Base-by-base conservation (phyloP, 2,329 filamentous ascomycete genomes). In the Fusarium beomiforme region DNA sequence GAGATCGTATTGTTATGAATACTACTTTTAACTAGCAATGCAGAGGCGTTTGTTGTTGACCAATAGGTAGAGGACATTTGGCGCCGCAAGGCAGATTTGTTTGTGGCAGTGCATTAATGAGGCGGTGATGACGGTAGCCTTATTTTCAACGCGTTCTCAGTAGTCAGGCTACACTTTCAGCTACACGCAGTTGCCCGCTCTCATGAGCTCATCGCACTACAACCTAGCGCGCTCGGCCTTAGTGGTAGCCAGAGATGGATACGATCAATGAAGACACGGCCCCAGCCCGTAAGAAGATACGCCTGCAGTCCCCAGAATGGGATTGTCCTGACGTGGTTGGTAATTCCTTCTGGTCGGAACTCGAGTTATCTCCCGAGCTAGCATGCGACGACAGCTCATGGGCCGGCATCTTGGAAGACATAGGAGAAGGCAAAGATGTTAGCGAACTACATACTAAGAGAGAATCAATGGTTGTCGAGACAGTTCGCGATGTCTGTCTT, bases 371-470 rank as follows among this genome's bases (percentile, higher is more conserved):
- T 9, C n/a, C 10, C 17, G 14, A 10, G 14, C 10, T 33, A 7
- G 0, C 2, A 2, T 7, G 3, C 7, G 10, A 23, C n/a, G 6
- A 7, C 2, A n/a, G 3, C 16, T 21, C 2, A n/a, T 5, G 9
- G 0, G 3, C 14, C 6, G 17, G 3, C 0, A 13, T 21, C 10
- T 17, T 2, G 5, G 0, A 33, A 17, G 1, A 14, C 21, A 17
- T 2, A 6, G n/a, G 1, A 16, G 3, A 23, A 3, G 3, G 5
- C 1, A 23, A 33, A 8, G 10, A 17, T 5, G 44, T 17, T 3
- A 1, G 4, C 7, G 2, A 1, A 0, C 14, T 9, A 8, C 5
- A 9, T 0, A 3, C 6, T 16, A 2, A 3, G 6, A 14, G 2
- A 19, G n/a, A 23, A 5, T 5, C 5, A 1, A 3, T 23, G 1